These are phyloP conservation scores for Dioscorea zingiberensis DNA, from an alignment of 106 monocot genomes.

Conservation along the genomic window DNA sequence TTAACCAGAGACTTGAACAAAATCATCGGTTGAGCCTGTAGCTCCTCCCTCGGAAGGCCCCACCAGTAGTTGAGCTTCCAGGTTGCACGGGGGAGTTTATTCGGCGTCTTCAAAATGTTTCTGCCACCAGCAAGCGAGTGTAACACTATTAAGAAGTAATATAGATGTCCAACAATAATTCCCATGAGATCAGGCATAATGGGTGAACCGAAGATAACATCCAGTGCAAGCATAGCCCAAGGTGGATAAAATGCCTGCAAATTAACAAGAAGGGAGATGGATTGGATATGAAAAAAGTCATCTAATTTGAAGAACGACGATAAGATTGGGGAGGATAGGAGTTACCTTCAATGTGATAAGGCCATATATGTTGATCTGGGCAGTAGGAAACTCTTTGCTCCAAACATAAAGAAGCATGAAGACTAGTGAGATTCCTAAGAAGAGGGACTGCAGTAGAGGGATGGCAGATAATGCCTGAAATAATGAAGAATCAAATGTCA, in stretches of 20 bases:
- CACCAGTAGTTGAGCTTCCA: conserved; percentile 8
- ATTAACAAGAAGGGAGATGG: not conserved
- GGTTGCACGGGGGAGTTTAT: conserved; percentile 19
- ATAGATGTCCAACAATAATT: conserved; percentile 83
- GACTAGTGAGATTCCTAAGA: conserved; percentile 73
- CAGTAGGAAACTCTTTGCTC: conserved; percentile 88
- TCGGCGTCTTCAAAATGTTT: conserved; percentile 73
- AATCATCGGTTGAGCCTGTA: conserved; percentile 54
- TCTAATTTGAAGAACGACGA: not conserved
- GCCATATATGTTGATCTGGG: conserved; percentile 87
- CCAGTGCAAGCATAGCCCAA: conserved; percentile 85
- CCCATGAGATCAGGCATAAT: conserved; percentile 75
- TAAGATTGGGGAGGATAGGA: not conserved
- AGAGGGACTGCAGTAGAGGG: conserved; percentile 26
- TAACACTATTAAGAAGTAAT: conserved; percentile 82
- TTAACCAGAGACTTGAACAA: not conserved
- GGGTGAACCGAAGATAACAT: conserved; percentile 83
- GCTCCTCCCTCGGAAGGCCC: conserved; percentile 59
- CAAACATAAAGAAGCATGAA: conserved; percentile 94
- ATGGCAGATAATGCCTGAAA: conserved; percentile 67
- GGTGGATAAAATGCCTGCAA: conserved; percentile 89
- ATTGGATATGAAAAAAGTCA: not conserved
- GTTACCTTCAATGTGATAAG: conserved; percentile 71
- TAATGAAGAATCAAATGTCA: not conserved
- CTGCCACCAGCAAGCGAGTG: conserved; percentile 70